Conservation (phyloP, 495 filamentous ascomycete genomes). For the Hypoxylon subgilvum region DNA sequence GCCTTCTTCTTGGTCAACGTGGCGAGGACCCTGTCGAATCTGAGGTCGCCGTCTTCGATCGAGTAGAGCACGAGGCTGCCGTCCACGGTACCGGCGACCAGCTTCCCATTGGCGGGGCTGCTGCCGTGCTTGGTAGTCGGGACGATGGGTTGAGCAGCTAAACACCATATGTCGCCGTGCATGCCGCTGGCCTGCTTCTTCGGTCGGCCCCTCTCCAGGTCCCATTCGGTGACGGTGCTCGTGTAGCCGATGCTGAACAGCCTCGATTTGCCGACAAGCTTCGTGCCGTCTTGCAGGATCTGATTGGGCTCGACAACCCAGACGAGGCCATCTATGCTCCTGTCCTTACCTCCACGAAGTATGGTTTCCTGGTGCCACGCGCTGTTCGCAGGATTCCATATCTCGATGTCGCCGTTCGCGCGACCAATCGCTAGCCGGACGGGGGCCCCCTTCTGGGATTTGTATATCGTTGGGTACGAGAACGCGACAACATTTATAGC, state of each 20-base stretch:
- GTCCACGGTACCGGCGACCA: constrained; percentile 91
- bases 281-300: constrained; percentile 63
- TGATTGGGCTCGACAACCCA: constrained; percentile 90
- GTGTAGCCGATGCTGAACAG: constrained; percentile 98
- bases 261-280: constrained; percentile 73
- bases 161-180: constrained; percentile 95
- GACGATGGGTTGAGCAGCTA: constrained; percentile 78
- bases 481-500: constrained; percentile 95
- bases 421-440: constrained; percentile 87
- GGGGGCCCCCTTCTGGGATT: constrained; percentile 59
- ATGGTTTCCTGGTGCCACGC: constrained; percentile 89
- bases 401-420: constrained; percentile 94
- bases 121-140: constrained; percentile 25
- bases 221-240: constrained; percentile 90
- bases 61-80: constrained; percentile 85
- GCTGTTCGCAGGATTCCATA: constrained; percentile 91
- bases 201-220: constrained; percentile 76
- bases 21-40: constrained; percentile 70
- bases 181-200: constrained; percentile 85
- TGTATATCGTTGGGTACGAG: constrained; percentile 74
- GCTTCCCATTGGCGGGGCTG: constrained; percentile 50
- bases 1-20: constrained; percentile 78
- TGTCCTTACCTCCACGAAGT: constrained; percentile 80
- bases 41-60: constrained; percentile 79
- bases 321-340: constrained; percentile 85